phyloP scores from a whole-genome alignment of 1,139 yeast species.

The Saccharomyces hybrid region DNA sequence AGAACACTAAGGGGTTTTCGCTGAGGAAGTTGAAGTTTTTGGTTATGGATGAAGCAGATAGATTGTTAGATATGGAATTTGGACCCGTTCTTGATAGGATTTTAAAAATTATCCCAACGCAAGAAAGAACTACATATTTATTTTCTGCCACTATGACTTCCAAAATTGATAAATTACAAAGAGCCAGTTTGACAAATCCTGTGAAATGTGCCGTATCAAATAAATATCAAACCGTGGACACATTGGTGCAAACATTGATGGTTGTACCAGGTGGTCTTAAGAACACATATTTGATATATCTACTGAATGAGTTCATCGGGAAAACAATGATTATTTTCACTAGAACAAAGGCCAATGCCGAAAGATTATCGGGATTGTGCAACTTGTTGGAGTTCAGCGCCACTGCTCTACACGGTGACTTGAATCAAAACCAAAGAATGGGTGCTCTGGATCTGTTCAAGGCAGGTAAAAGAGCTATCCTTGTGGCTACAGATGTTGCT shows the following conservation, averaged over 20 bases:
- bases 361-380: constrained; percentile 75
- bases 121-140: constrained; percentile 66
- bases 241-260: constrained; percentile 80
- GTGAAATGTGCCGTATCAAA: constrained; percentile 85
- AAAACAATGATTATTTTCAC: constrained; percentile 86
- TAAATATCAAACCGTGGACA: constrained; percentile 88
- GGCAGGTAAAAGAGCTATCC: constrained; percentile 69
- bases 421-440: constrained; percentile 83
- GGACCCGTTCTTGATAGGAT: constrained; percentile 91
- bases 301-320: constrained; percentile 77
- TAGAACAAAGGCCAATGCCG: constrained; percentile 92
- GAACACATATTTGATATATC: constrained; percentile 75
- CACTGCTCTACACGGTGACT: constrained; percentile 92
- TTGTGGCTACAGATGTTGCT: constrained; percentile 96
- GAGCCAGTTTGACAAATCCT: constrained; percentile 85
- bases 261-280: constrained; percentile 89
- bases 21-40: constrained; percentile 70
- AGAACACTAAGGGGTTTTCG: constrained; percentile 87
- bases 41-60: constrained; percentile 96
- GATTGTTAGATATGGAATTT: constrained; percentile 91
- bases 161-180: constrained; percentile 85
- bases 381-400: constrained; percentile 81
- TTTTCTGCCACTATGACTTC: constrained; percentile 96
- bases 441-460: constrained; percentile 92
- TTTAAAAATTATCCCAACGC: constrained; percentile 68